These are phyloP conservation scores for Aaosphaeria pasadenensis DNA, from an alignment of 2,329 filamentous ascomycete species.

Conservation along the genomic window DNA sequence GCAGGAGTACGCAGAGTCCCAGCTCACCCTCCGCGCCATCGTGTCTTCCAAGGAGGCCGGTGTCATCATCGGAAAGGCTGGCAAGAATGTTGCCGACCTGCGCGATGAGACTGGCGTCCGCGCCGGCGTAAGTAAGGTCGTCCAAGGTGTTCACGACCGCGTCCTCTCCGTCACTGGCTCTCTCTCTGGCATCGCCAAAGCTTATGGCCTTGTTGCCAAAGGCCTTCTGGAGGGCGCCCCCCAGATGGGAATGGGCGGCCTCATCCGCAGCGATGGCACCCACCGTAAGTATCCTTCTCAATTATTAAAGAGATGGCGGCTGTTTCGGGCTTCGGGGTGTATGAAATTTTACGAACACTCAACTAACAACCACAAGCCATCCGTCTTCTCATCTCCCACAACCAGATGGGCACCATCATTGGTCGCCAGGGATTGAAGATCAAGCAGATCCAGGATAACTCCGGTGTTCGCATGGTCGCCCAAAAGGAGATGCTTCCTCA, in stretches of 20 bases:
- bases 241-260: slow-evolving; percentile 91
- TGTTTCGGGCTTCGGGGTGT: too few species aligned
- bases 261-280: slow-evolving; percentile 78
- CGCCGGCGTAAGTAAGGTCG: slow-evolving; percentile 97
- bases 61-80: slow-evolving; percentile 97
- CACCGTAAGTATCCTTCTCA: slow-evolving; percentile 68
- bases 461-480: slow-evolving; percentile 96
- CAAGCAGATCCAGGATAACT: slow-evolving; percentile 97
- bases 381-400: slow-evolving; percentile 97
- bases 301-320: background rate
- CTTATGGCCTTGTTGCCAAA: slow-evolving; percentile 90
- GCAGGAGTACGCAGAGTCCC: slow-evolving; percentile 90
- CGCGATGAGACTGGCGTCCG: slow-evolving; percentile 97
- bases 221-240: slow-evolving; percentile 90
- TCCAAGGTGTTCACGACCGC: slow-evolving; percentile 94
- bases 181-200: slow-evolving; percentile 83
- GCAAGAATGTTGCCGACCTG: slow-evolving; percentile 96
- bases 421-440: slow-evolving; percentile 96
- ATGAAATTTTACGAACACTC: too few species aligned
- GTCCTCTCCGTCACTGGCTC: slow-evolving; percentile 93
- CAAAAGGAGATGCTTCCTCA: slow-evolving; percentile 99
- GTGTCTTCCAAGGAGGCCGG: slow-evolving; percentile 98
- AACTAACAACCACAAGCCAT: slow-evolving; percentile 61
- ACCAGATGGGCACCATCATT: slow-evolving; percentile 99
- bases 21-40: slow-evolving; percentile 92